A percentile compares a stretch with the other conserved stretches of the same genome.
Conservation (phyloP, 306 rosid genomes). For the Acacia melanoxylon region DNA sequence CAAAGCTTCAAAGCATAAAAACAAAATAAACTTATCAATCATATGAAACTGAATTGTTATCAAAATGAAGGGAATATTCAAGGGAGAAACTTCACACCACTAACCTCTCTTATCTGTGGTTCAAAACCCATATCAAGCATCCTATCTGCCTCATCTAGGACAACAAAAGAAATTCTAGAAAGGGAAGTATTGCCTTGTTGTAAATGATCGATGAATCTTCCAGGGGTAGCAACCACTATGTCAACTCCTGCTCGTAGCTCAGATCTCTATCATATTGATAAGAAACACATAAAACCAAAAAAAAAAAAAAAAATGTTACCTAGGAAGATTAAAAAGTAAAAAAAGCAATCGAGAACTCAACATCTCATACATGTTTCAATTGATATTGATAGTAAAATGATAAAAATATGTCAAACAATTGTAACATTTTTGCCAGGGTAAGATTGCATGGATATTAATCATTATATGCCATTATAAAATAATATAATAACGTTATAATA, state of each 20-base stretch:
- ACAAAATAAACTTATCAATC: neutral
- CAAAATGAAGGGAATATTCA: neutral
- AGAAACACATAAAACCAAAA: slow-evolving; percentile 17
- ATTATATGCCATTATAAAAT: neutral
- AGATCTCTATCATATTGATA: slow-evolving; percentile 57
- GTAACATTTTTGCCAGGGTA: neutral
- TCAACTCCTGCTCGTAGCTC: slow-evolving; percentile 85
- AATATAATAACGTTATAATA: neutral
- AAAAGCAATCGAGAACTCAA: neutral
- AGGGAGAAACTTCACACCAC: slow-evolving; percentile 11
- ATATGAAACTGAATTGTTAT: slow-evolving; percentile 4
- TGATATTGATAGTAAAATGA: neutral
- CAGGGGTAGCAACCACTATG: slow-evolving; percentile 86
- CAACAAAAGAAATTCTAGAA: slow-evolving; percentile 78
- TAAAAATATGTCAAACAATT: neutral
- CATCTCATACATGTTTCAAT: neutral
- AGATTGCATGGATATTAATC: neutral
- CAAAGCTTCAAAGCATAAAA: neutral
- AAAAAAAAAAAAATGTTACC: neutral
- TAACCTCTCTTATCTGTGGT: slow-evolving; percentile 84
- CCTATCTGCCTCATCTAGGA: slow-evolving; percentile 89
- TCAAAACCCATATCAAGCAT: slow-evolving; percentile 98
- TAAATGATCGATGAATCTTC: slow-evolving; percentile 86
- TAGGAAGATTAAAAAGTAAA: neutral
- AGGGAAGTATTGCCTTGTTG: slow-evolving; percentile 85